phyloP scores from a whole-genome alignment of 352 stramenopile species.

The Pythium vanterpoolii region DNA sequence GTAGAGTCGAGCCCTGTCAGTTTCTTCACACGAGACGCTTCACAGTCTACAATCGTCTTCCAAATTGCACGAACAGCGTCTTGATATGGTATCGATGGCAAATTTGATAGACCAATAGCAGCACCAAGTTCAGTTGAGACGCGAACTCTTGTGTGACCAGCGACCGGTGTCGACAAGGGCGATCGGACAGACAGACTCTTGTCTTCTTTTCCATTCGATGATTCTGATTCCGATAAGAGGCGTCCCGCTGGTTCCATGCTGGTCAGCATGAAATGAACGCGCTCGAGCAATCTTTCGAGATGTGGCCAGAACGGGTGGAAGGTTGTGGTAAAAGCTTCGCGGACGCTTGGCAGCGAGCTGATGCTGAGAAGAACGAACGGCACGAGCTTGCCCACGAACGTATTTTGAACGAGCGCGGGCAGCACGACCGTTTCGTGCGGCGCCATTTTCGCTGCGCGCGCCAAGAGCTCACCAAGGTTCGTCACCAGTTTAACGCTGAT shows the following conservation, averaged over 20 bases:
- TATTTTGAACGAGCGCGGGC: constrained; percentile 43
- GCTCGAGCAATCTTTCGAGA: constrained; percentile 18
- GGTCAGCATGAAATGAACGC: constrained; percentile 15
- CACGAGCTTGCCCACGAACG: constrained; percentile 70
- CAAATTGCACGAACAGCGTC: constrained; percentile 18
- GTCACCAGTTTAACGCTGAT: constrained; percentile 51
- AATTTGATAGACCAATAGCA: neutral
- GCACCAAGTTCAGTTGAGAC: constrained; percentile 8
- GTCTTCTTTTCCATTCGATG: neutral
- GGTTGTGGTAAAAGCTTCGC: constrained; percentile 10
- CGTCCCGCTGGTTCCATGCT: neutral
- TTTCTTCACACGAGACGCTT: constrained; percentile 1
- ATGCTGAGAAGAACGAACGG: constrained; percentile 69
- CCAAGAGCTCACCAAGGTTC: constrained; percentile 41
- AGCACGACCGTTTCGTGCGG: constrained; percentile 20
- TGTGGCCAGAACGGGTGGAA: constrained; percentile 21
- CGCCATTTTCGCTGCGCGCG: constrained; percentile 19
- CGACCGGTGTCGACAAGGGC: neutral
- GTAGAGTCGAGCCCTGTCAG: neutral
- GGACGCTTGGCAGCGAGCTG: constrained; percentile 48
- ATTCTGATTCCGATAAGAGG: neutral
- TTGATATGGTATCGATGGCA: neutral
- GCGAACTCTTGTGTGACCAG: neutral
- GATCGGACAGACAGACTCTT: neutral
- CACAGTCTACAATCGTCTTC: constrained; percentile 10